A percentile compares a stretch with the other conserved stretches of the same genome.
Evolutionary conservation across 2,329 filamentous ascomycete species (phyloP).

Genomic region (Ceratocystis huliohia): DNA sequence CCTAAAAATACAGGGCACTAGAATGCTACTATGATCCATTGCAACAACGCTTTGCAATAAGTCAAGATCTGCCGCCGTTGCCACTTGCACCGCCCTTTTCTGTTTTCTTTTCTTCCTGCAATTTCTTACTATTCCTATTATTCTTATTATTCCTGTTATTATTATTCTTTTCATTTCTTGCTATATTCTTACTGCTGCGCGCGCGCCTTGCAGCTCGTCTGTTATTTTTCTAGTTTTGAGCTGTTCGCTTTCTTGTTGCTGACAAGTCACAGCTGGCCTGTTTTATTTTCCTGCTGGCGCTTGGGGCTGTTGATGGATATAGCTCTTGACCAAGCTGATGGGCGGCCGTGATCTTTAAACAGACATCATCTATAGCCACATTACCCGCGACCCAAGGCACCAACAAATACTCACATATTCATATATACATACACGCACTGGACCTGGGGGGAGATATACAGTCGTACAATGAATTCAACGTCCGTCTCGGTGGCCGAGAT

Average conservation of each 20-base stretch:
- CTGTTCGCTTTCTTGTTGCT: background rate
- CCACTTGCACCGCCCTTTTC: background rate
- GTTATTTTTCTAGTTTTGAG: background rate
- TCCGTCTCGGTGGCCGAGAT: slow-evolving; percentile 73
- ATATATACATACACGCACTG: background rate
- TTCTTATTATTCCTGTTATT: background rate
- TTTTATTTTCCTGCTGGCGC: background rate
- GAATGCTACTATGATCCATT: background rate
- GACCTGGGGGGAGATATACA: background rate
- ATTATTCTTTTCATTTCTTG: slow-evolving; percentile 4
- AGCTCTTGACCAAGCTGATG: background rate
- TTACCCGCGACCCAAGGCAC: background rate
- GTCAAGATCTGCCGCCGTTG: background rate
- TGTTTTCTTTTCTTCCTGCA: background rate
- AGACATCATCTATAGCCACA: background rate
- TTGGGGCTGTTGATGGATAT: background rate
- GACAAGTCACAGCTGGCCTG: background rate
- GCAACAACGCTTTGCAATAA: background rate
- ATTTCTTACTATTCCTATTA: background rate
- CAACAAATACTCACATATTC: background rate
- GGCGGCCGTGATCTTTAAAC: slow-evolving; percentile 1
- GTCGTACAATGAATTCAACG: slow-evolving; percentile 50
- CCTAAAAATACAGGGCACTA: slow-evolving; percentile 8
- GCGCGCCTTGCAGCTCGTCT: background rate
- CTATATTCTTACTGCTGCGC: background rate